Conservation (phyloP, 257 asterid species). For the Penstemon davidsonii region DNA sequence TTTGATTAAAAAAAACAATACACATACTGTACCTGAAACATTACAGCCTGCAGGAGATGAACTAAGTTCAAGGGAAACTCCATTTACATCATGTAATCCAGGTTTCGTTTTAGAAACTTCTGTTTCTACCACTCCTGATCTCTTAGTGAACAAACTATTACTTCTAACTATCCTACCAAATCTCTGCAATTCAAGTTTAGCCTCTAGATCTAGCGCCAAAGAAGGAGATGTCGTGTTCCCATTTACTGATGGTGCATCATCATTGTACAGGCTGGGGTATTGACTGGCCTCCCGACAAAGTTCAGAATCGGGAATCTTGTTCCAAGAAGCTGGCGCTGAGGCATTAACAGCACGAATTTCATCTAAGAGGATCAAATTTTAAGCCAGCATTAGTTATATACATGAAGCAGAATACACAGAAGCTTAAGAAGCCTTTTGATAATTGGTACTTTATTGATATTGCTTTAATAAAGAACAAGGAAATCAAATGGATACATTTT, state of each 20-base stretch:
- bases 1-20: not conserved
- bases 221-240: slow-evolving; percentile 37
- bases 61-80: slow-evolving; percentile 43
- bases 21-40: slow-evolving; percentile 46
- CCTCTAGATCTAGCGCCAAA: slow-evolving; percentile 38
- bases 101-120: slow-evolving; percentile 45
- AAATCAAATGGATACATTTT: not conserved
- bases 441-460: not conserved
- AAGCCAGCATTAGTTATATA: slow-evolving; percentile 24
- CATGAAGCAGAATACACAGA: slow-evolving; percentile 5
- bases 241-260: slow-evolving; percentile 34
- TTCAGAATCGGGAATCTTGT: slow-evolving; percentile 44
- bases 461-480: slow-evolving; percentile 7
- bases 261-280: slow-evolving; percentile 36
- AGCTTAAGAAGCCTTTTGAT: not conserved
- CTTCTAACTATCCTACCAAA: slow-evolving; percentile 53
- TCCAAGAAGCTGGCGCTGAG: slow-evolving; percentile 46
- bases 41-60: slow-evolving; percentile 46
- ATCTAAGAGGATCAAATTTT: slow-evolving; percentile 37
- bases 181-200: slow-evolving; percentile 41
- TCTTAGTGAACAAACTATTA: slow-evolving; percentile 51
- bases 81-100: slow-evolving; percentile 47
- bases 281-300: slow-evolving; percentile 34
- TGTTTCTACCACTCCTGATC: slow-evolving; percentile 51
- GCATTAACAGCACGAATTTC: slow-evolving; percentile 38